These are phyloP conservation scores for Thielaviopsis musarum DNA, from an alignment of 2,329 filamentous ascomycete genomes.

Conservation along the genomic window DNA sequence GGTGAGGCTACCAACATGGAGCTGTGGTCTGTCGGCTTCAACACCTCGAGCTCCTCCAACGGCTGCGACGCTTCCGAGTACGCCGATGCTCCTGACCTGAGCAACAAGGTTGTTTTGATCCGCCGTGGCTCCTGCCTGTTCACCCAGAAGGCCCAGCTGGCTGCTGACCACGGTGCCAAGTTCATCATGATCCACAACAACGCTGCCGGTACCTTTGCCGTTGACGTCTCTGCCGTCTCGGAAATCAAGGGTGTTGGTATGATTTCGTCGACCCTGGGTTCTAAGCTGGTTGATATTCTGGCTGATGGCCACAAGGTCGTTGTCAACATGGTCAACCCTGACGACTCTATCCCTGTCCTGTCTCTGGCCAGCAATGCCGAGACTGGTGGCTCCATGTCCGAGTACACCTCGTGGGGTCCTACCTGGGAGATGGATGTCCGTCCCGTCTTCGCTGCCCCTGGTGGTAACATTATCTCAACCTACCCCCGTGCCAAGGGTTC, in stretches of 20 bases:
- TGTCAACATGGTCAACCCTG: slow-evolving; percentile 27
- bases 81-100: slow-evolving; percentile 37
- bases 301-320: slow-evolving; percentile 26
- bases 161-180: slow-evolving; percentile 36
- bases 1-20: slow-evolving; percentile 26
- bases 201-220: slow-evolving; percentile 19
- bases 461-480: slow-evolving; percentile 41
- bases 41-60: slow-evolving; percentile 30
- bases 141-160: slow-evolving; percentile 34
- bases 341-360: slow-evolving; percentile 21
- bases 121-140: slow-evolving; percentile 42
- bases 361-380: slow-evolving; percentile 21
- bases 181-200: slow-evolving; percentile 49
- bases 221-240: slow-evolving; percentile 19
- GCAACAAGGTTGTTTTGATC: slow-evolving; percentile 39
- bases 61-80: slow-evolving; percentile 34
- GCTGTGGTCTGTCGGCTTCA: slow-evolving; percentile 31
- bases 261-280: slow-evolving; percentile 25
- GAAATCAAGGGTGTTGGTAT: slow-evolving; percentile 25
- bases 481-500: slow-evolving; percentile 21
- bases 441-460: slow-evolving; percentile 38
- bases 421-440: slow-evolving; percentile 41
- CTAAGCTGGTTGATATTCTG: slow-evolving; percentile 26
- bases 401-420: slow-evolving; percentile 42
- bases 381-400: slow-evolving; percentile 34